Base-by-base conservation (phyloP, 1,284 basidiomycete genomes). In the Leccinum subspadiceum region DNA sequence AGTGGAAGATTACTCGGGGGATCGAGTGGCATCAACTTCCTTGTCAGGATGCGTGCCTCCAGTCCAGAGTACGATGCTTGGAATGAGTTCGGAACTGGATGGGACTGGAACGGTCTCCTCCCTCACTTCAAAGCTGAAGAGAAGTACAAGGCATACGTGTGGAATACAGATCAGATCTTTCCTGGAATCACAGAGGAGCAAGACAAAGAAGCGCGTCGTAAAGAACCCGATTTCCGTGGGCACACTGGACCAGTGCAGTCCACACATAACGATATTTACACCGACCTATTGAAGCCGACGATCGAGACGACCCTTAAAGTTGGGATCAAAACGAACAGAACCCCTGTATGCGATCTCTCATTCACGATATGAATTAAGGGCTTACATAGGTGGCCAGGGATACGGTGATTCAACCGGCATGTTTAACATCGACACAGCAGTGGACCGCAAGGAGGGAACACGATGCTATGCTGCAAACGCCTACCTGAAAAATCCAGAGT, bases 1-100 rank as follows among this genome's bases (percentile, higher is more conserved):
- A 66, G 65, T 3, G 65, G 67, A 22, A 65, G 65, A 37, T 51
- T 69, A 39, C 65, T 66, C 2, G 65, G 65, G 33, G 65, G 65
- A 50, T 67, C 65, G 5, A 66, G 65, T 50, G 65, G 50, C 10
- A 66, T 66, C 39, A 69, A 66, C 41, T 58, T 4, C 15, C 63
- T 66, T 41, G 65, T 48, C 15, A 67, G 59, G 39, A 67, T 67
- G 65, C 65, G 65, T 49, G 65, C 63, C 22, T 65, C 65, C 2
- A 33, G 59, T 22, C 48, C 56, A 3, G 67, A 69, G 53, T 69
- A 66, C 9, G 65, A 66, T 44, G 53, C 60, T 22, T 66, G 67
- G 65, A 39, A 58, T 5, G 60, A 58, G 8, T 69, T 66, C 2
- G 67, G 65, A 29, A 7, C 8, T 24, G 65, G 65, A 37, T 69